A percentile compares a stretch with the other conserved stretches of the same genome.
Conservation (phyloP, 306 rosid genomes). For the Castanopsis chinensis region DNA sequence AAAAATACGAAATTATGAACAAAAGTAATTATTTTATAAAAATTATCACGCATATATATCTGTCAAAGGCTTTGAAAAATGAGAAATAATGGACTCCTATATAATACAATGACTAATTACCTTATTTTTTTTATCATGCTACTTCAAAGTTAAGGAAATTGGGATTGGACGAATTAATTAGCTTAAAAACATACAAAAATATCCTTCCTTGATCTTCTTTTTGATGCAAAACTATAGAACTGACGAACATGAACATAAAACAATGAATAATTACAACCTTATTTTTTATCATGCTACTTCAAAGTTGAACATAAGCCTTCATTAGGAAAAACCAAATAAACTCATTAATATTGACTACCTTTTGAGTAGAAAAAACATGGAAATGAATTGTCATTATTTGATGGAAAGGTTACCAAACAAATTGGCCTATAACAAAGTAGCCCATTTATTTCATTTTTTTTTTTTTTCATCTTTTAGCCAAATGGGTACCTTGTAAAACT, state of each 20-base stretch:
- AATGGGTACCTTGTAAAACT: constrained; percentile 3
- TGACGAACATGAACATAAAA: neutral
- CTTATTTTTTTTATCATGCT: too few species aligned
- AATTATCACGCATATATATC: neutral
- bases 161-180: neutral
- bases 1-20: neutral
- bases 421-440: neutral
- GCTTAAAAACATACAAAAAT: neutral
- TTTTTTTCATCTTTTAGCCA: neutral
- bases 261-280: neutral
- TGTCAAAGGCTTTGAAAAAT: neutral
- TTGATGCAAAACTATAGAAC: neutral
- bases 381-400: neutral
- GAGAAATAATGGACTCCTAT: neutral
- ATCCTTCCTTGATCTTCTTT: neutral
- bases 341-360: neutral
- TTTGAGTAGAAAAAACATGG: neutral
- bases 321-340: neutral
- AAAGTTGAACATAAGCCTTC: neutral
- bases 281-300: neutral
- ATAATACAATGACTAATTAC: too few species aligned
- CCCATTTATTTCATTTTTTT: neutral
- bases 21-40: neutral
- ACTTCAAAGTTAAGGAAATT: neutral
- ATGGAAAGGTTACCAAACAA: neutral